Conservation (phyloP, 768 basidiomycete genomes). For the Sporobolomyces pararoseus region DNA sequence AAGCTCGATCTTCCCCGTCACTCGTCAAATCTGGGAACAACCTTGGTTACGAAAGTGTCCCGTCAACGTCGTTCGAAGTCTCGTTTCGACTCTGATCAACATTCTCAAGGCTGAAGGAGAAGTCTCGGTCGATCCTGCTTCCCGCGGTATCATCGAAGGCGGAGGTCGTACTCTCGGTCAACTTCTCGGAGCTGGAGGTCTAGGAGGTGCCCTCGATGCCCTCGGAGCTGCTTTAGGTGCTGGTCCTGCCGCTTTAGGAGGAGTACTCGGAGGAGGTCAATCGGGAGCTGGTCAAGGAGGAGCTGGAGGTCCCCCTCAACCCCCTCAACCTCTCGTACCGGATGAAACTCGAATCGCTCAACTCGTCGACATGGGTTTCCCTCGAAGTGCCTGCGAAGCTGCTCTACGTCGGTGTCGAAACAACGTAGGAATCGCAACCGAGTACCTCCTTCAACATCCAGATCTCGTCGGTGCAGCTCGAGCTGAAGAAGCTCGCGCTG, state of each 20-base stretch:
- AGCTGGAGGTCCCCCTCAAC: slow-evolving; percentile 8
- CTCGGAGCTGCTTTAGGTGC: slow-evolving; percentile 21
- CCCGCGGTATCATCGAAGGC: slow-evolving; percentile 37
- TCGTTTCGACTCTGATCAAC: slow-evolving; percentile 73
- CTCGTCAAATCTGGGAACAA: slow-evolving; percentile 72
- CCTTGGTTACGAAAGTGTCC: slow-evolving; percentile 73
- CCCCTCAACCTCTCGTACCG: slow-evolving; percentile 53
- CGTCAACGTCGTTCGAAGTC: slow-evolving; percentile 66
- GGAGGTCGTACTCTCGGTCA: background rate
- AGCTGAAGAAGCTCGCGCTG: slow-evolving; percentile 19
- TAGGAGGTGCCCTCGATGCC: slow-evolving; percentile 25
- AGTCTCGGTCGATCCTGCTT: slow-evolving; percentile 55
- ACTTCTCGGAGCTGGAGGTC: slow-evolving; percentile 14
- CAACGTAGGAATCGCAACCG: slow-evolving; percentile 82
- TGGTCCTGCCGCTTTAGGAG: background rate
- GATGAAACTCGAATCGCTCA: slow-evolving; percentile 77
- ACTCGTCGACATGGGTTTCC: slow-evolving; percentile 95
- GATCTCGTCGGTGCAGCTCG: slow-evolving; percentile 57
- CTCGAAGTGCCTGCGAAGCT: slow-evolving; percentile 75
- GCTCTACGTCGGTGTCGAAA: slow-evolving; percentile 81
- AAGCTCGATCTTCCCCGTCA: slow-evolving; percentile 62
- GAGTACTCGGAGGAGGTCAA: slow-evolving; percentile 27
- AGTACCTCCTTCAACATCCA: slow-evolving; percentile 76
- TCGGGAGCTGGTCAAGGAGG: background rate
- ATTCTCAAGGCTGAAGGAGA: slow-evolving; percentile 79